Evolutionary conservation across 129 eudicot species (phyloP), one percentile per base, ranked within the genome.

Genomic region (Silybum marianum): DNA sequence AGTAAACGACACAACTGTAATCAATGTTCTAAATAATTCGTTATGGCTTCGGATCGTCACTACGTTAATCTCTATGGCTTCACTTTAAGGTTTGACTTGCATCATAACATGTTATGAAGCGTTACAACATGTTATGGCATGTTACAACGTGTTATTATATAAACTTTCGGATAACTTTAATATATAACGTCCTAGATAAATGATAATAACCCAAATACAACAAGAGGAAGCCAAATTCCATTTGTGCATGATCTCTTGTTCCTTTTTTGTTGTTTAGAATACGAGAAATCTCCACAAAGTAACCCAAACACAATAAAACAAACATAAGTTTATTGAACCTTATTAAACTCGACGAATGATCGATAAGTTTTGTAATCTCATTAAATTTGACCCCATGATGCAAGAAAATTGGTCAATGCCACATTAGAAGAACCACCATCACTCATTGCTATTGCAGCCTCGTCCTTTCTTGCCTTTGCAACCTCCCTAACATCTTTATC

Each of bases 351-450:
- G 13, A 46, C 16, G 6, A 32, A 39, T 39, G 1, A 7, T 39
- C 2, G 2, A 39, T 39, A 13, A 13, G 62, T 48, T 14, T 48
- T 48, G 6, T 48, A 16, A 13, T 2, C 0, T 3, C 7, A 14
- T 51, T 16, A 51, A 1, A 51, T 3, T 51, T n/a, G 21, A 51
- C 22, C 22, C 78, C 86, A 83, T 4, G 30, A 58, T 0, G 68
- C 51, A 30, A 83, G 78, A 6, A 83, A 71, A 30, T 76, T 83
- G 6, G 78, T 25, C 24, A 83, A 38, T 34, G 86, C 78, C 19
- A 5, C 68, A 54, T 68, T 44, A 80, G 90, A 87, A 62, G 85
- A 79, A 23, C 90, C 90, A 28, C 83, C 77, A 11, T 87, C 84
- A 6, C 72, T 36, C 54, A 80, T 73, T 5, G 87, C 84, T 23